Evolutionary conservation across 2,329 filamentous ascomycete genomes (phyloP).

Genomic region (Cordyceps fumosorosea): DNA sequence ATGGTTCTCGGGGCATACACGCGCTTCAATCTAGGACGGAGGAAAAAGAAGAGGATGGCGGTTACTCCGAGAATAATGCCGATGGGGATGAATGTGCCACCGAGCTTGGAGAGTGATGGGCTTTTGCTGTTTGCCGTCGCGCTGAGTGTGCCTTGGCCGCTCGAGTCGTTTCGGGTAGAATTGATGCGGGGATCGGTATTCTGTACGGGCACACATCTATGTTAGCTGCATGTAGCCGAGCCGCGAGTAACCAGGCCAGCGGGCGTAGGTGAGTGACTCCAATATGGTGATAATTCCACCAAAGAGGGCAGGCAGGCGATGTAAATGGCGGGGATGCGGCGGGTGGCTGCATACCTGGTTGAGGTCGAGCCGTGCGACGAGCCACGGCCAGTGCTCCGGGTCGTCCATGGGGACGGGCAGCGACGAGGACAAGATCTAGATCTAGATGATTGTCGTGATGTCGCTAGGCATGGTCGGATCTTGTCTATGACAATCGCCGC

Average conservation of each 20-base stretch:
- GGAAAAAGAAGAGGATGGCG: constrained; percentile 40
- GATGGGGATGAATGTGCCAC: constrained; percentile 49
- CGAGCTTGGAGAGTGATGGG: constrained; percentile 30
- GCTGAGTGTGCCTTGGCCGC: constrained; percentile 28
- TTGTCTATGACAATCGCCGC: neutral
- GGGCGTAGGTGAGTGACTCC: no score
- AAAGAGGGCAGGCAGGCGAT: no score
- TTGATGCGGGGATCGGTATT: constrained; percentile 29
- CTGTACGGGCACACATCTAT: neutral
- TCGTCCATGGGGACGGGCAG: neutral
- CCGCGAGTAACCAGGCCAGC: neutral
- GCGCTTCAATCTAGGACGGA: constrained; percentile 41
- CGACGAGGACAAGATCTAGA: neutral
- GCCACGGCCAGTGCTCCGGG: constrained; percentile 7
- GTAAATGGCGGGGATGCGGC: neutral
- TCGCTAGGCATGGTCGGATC: constrained; percentile 1
- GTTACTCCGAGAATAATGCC: constrained; percentile 44
- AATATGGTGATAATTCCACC: no score
- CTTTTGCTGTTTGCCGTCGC: constrained; percentile 26
- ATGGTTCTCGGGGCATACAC: constrained; percentile 51
- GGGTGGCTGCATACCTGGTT: neutral
- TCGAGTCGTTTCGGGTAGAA: constrained; percentile 27
- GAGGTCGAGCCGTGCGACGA: constrained; percentile 7
- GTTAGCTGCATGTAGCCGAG: neutral
- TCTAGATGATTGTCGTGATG: neutral